Base-by-base conservation (phyloP, 1,139 yeast genomes). In the Candida tetrigidarum region DNA sequence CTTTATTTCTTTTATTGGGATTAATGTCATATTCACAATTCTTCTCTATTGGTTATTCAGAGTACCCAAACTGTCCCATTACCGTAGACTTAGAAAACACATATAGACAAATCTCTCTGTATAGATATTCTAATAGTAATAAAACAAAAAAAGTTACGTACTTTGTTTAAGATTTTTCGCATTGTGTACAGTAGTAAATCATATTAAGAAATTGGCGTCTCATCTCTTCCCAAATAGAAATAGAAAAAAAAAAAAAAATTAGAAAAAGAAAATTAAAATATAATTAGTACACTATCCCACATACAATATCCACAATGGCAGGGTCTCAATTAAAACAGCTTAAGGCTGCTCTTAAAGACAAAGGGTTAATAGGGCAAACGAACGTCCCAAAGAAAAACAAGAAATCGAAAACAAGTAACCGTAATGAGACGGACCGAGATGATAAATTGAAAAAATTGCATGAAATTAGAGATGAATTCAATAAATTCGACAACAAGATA, bases 311-410 rank as follows among this genome's bases (percentile, higher is more conserved):
- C 5, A 22, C 18, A 36, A 89, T 89, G 96, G 97, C 91, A 20
- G 96, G 96, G 15, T 88, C 97, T 15, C 97, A 91, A 70, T 74
- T 91, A 52, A 91, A 90, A 63, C 83, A 83, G 69, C 76, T 91
- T 46, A 89, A 86, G 58, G 92, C 83, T 43, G 83, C 91, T 4
- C 71, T 91, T 47, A 85, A 85, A 61, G 78, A 82, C 45, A 81
- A 85, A 48, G 97, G 97, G 1, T 74, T 91, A 37, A 85, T 89
- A 16, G 96, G 96, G 0, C 95, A 86, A 60, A 80, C 92, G 23
- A 86, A 86, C 54, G 65, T 73, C 36, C 34, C 45, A 14, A 74
- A 73, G 56, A 78, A 76, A 56, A 71, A 74, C 49, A 74, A 80
- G 57, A 81, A 76, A 54, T 65, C 79, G 16, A 77, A 75, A 58